Evolutionary conservation across 441 rosid genomes (phyloP).

Genomic region (Gossypium trilobum): DNA sequence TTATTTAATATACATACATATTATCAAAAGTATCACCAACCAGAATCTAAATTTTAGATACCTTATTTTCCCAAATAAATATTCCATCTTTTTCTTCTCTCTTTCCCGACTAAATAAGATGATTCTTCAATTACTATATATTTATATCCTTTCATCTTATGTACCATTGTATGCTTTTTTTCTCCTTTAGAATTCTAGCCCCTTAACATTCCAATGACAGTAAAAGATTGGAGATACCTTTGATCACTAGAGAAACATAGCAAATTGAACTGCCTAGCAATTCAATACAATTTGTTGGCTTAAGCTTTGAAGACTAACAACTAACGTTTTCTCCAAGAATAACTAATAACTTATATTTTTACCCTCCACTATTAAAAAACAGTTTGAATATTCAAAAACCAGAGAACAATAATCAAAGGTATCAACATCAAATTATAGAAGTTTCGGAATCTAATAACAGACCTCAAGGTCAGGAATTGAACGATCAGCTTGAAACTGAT

Average conservation of each 20-base stretch:
- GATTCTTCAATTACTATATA: not conserved
- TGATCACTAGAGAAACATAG: not conserved
- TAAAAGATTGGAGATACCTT: not conserved
- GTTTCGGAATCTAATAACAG: constrained; percentile 4
- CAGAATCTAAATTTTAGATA: not conserved
- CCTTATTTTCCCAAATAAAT: not conserved
- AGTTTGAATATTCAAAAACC: not conserved
- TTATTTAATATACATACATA: not conserved
- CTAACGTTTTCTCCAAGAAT: not conserved
- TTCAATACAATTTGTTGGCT: not conserved
- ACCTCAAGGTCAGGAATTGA: constrained; percentile 92
- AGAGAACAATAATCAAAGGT: not conserved
- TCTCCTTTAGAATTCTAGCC: not conserved
- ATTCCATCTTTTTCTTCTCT: not conserved
- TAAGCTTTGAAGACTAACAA: not conserved
- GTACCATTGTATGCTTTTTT: not conserved
- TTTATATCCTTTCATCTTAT: not conserved
- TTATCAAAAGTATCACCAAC: not conserved
- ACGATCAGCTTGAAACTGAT: constrained; percentile 95
- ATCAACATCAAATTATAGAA: not conserved
- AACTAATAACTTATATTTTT: not conserved
- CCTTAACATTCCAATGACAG: not conserved
- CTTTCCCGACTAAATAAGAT: not conserved
- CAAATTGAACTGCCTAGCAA: not conserved
- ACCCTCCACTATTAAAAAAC: not conserved